Conservation (phyloP, 352 stramenopile species). For the Phytophthora constricta region DNA sequence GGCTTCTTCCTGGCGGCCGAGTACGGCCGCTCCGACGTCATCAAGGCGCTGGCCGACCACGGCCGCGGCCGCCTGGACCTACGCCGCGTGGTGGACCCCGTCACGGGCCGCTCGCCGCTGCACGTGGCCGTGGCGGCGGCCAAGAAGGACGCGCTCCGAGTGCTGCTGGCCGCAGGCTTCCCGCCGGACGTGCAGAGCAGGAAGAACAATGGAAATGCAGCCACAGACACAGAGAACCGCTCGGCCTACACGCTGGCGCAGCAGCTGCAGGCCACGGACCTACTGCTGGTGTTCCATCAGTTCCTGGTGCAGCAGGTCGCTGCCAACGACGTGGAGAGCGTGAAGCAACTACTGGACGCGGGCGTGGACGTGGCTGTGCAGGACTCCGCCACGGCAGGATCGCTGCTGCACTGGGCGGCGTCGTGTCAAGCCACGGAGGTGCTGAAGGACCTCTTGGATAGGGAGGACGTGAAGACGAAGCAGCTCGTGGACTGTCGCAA, state of each 20-base stretch:
- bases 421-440: slow-evolving; percentile 73
- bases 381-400: slow-evolving; percentile 64
- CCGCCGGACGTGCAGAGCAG: slow-evolving; percentile 62
- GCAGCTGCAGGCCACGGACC: slow-evolving; percentile 58
- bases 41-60: slow-evolving; percentile 84
- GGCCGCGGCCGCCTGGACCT: slow-evolving; percentile 58
- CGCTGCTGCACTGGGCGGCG: slow-evolving; percentile 81
- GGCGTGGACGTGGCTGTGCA: slow-evolving; percentile 62
- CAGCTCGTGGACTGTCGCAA: slow-evolving; percentile 65
- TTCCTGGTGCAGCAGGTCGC: slow-evolving; percentile 89
- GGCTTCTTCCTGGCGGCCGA: slow-evolving; percentile 87
- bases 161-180: slow-evolving; percentile 81
- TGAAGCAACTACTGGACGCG: slow-evolving; percentile 65
- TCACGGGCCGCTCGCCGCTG: slow-evolving; percentile 70
- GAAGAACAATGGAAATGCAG: not conserved
- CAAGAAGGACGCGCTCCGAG: slow-evolving; percentile 82
- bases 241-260: slow-evolving; percentile 76
- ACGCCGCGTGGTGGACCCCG: slow-evolving; percentile 59
- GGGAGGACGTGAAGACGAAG: slow-evolving; percentile 39
- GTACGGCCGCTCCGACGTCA: slow-evolving; percentile 83
- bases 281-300: slow-evolving; percentile 86
- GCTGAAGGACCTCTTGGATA: slow-evolving; percentile 52
- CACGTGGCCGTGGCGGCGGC: slow-evolving; percentile 75
- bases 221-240: slow-evolving; percentile 17
- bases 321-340: slow-evolving; percentile 58